Conservation (phyloP, 106 monocot species). For the Phalaenopsis equestris region DNA sequence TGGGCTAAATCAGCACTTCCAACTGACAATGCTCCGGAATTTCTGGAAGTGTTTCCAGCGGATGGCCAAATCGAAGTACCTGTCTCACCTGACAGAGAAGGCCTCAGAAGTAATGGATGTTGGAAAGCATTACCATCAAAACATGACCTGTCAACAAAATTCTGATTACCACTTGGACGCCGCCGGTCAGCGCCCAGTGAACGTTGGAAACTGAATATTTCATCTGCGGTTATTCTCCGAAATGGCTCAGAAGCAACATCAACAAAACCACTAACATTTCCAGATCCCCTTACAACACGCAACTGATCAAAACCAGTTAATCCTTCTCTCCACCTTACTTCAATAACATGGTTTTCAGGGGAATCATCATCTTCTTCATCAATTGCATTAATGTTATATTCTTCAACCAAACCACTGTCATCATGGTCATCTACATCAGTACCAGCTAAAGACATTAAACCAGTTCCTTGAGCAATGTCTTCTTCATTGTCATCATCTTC, state of each 20-base stretch:
- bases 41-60: conserved; percentile 41
- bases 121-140: conserved; percentile 43
- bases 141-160: conserved; percentile 32
- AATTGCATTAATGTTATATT: conserved; percentile 57
- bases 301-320: conserved; percentile 45
- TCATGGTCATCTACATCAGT: conserved; percentile 66
- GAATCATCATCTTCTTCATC: conserved; percentile 56
- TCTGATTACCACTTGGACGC: conserved; percentile 33
- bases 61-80: conserved; percentile 25
- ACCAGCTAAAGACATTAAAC: conserved; percentile 58
- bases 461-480: conserved; percentile 41
- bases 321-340: conserved; percentile 68
- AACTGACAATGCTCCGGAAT: conserved; percentile 34
- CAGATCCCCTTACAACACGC: conserved; percentile 44
- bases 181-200: conserved; percentile 54
- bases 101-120: conserved; percentile 60
- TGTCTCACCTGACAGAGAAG: conserved; percentile 31
- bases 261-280: conserved; percentile 40
- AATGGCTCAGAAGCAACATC: conserved; percentile 67
- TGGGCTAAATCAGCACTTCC: conserved; percentile 33
- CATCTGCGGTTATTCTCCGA: conserved; percentile 38
- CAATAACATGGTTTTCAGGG: conserved; percentile 55
- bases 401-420: conserved; percentile 50
- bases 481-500: conserved; percentile 64
- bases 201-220: conserved; percentile 40